Base-by-base conservation (phyloP, 2,329 filamentous ascomycete genomes). In the Colletotrichum higginsianum region DNA sequence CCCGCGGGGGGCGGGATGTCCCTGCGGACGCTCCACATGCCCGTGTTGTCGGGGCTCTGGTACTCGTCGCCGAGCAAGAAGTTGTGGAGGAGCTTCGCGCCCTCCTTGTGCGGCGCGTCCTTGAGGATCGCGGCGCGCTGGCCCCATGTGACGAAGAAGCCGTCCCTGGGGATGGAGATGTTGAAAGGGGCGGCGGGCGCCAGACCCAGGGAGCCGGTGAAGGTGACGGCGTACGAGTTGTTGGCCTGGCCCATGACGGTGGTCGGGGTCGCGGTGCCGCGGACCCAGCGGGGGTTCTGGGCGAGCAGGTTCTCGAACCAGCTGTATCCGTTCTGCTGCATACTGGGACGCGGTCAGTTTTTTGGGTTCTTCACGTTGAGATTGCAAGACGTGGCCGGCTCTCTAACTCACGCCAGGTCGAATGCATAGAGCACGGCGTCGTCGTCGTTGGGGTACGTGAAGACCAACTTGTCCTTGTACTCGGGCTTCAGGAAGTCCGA, bases 401-500 rank as follows among this genome's bases (percentile, higher is more conserved):
- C 26, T 26, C 26, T 12, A 16, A 75, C 82, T 80, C 76, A 84
- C 83, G 88, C 83, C 1, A 87, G 78, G 50, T 87, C 80, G 50
- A 86, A 88, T 3, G 84, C 83, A 52, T 81, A 89, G 0, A 87
- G 78, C 2, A 89, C 83, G 0, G 88, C 87, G 64, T 90, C 88
- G 52, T 90, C 88, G 50, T 89, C 88, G 70, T 89, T 88, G 12
- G 88, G 88, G 67, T 89, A 89, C 0, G 87, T 88, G 12, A 89
- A 76, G 2, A 85, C 84, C 5, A 89, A 78, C 76, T 86, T 88
- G 71, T 85, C 79, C 78, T 89, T 89, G 78, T 84, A 87, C 67
- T 86, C 83, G 0, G 87, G 86, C 9, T 82, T 80, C 2, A 86
- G 76, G 64, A 82, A 84, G 70, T 87, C 85, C 0, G 78, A 73